Evolutionary conservation across 1,284 basidiomycete genomes (phyloP).

Genomic region (Ustilago sp.): DNA sequence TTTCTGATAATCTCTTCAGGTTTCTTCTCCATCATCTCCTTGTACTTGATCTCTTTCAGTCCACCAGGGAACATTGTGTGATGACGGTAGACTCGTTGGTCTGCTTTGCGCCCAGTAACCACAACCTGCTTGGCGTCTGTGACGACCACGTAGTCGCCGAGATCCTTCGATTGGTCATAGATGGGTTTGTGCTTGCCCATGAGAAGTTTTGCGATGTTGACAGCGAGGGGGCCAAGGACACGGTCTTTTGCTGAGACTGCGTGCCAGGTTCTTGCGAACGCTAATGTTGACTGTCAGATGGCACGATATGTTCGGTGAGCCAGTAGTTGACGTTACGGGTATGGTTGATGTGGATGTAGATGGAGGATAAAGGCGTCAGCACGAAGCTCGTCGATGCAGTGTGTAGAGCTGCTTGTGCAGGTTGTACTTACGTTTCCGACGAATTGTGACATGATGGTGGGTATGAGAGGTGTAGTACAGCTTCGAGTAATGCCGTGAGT

Average conservation of each 20-base stretch:
- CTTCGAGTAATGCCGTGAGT: neutral
- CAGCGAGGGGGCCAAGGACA: constrained; percentile 90
- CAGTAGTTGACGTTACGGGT: neutral
- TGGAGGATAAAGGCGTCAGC: neutral
- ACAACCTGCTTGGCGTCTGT: constrained; percentile 87
- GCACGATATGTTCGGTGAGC: neutral
- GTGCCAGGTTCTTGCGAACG: constrained; percentile 94
- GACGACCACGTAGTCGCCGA: constrained; percentile 93
- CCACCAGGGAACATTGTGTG: constrained; percentile 95
- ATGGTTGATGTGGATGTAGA: neutral
- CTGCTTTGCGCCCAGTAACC: constrained; percentile 88
- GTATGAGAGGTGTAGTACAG: neutral
- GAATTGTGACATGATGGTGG: constrained; percentile 48
- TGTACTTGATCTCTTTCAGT: constrained; percentile 75
- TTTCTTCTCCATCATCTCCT: constrained; percentile 74
- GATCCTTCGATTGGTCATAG: constrained; percentile 79
- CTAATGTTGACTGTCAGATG: constrained; percentile 82
- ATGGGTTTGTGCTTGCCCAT: constrained; percentile 99
- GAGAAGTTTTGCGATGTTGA: constrained; percentile 90
- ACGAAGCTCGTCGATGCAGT: neutral
- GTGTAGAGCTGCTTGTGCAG: neutral
- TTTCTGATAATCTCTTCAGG: constrained; percentile 78
- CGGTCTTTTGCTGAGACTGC: constrained; percentile 91
- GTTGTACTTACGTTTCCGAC: constrained; percentile 44
- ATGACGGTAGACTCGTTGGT: constrained; percentile 87